phyloP scores from a whole-genome alignment of 2,329 filamentous ascomycete species.

The Beauveria bassiana region DNA sequence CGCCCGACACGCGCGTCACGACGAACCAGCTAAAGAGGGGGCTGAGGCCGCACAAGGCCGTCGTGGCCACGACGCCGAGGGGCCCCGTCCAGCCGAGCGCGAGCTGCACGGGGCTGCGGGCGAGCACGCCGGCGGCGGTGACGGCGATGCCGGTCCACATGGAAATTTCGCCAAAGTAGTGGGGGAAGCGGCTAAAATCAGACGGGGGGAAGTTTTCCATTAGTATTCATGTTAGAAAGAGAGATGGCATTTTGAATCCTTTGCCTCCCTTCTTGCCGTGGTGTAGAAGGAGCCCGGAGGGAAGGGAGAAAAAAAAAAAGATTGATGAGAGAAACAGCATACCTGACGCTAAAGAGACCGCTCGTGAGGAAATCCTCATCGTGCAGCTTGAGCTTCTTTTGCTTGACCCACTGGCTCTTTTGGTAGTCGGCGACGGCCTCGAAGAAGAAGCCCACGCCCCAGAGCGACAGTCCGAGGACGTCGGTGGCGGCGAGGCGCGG shows the following conservation, averaged over 20 bases:
- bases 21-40: slow-evolving; percentile 58
- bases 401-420: slow-evolving; percentile 53
- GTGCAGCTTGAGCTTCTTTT: slow-evolving; percentile 57
- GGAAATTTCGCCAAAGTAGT: slow-evolving; percentile 66
- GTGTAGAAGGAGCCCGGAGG: too few species aligned
- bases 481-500: slow-evolving; percentile 43
- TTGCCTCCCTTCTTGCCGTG: not conserved
- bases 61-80: slow-evolving; percentile 22
- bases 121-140: slow-evolving; percentile 47
- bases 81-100: slow-evolving; percentile 48
- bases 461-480: slow-evolving; percentile 49
- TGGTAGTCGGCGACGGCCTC: slow-evolving; percentile 57
- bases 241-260: too few species aligned
- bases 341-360: slow-evolving; percentile 54
- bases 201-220: not conserved
- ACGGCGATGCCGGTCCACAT: slow-evolving; percentile 63
- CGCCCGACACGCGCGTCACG: slow-evolving; percentile 54
- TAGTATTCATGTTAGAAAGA: not conserved
- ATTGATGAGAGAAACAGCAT: slow-evolving; percentile 10
- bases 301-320: not conserved
- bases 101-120: slow-evolving; percentile 43
- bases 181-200: slow-evolving; percentile 47
- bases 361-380: slow-evolving; percentile 57
- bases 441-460: slow-evolving; percentile 49
- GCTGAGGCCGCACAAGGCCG: slow-evolving; percentile 45